phyloP scores from a whole-genome alignment of 202 grass and related monocot species.

The Schoenoplectus triqueter region DNA sequence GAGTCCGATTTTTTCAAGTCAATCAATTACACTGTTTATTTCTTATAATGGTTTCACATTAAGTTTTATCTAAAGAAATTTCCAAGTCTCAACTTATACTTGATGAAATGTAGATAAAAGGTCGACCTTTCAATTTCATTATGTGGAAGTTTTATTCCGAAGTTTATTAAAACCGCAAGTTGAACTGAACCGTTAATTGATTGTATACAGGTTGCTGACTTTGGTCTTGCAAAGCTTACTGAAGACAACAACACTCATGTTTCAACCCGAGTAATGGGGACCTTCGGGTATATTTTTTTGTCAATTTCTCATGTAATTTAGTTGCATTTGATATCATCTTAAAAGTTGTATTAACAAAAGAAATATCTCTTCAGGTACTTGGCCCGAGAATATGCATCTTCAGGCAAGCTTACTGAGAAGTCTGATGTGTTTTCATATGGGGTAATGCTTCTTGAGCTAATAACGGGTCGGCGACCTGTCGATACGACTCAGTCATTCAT shows the following conservation, averaged over 20 bases:
- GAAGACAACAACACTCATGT: constrained; percentile 84
- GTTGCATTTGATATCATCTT: constrained; percentile 31
- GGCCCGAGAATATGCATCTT: constrained; percentile 84
- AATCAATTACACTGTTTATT: no score
- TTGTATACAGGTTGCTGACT: constrained; percentile 79
- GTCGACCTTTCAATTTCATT: not conserved
- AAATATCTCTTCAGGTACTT: constrained; percentile 68
- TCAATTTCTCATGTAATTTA: constrained; percentile 10
- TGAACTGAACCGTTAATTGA: not conserved
- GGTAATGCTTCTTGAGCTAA: constrained; percentile 92
- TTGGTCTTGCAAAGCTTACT: constrained; percentile 90
- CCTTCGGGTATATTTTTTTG: constrained; percentile 67
- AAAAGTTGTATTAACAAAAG: constrained; percentile 5
- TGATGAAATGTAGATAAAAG: constrained; percentile 10
- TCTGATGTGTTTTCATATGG: constrained; percentile 95
- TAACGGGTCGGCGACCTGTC: constrained; percentile 77
- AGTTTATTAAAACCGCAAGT: not conserved
- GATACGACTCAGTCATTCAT: constrained; percentile 66
- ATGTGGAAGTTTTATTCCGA: not conserved
- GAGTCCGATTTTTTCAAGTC: no score
- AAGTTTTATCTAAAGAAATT: no score
- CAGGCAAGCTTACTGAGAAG: constrained; percentile 87
- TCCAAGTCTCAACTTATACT: not conserved
- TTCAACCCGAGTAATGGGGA: constrained; percentile 95
- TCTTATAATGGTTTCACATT: no score